These are phyloP conservation scores for Cadophora malorum DNA, from an alignment of 2,329 filamentous ascomycete species.

Conservation along the genomic window DNA sequence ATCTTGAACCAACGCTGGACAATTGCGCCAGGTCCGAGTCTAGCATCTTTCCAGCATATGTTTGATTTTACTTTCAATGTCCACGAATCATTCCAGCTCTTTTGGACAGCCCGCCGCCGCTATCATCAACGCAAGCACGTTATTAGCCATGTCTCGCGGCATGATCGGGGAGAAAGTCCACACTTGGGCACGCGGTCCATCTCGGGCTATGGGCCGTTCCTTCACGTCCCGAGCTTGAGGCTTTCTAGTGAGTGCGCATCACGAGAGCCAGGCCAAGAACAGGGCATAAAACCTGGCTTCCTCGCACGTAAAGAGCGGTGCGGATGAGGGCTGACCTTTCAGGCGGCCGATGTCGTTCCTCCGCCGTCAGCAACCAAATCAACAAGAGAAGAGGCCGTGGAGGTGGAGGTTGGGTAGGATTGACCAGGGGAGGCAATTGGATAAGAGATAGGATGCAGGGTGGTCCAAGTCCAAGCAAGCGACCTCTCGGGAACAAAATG, in stretches of 20 bases:
- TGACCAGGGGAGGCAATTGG: conserved; percentile 32
- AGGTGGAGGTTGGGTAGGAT: conserved; percentile 35
- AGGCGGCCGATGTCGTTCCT: conserved; percentile 29
- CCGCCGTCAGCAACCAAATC: conserved; percentile 27
- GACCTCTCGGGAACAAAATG: conserved; percentile 17
- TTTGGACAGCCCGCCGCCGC: conserved; percentile 2
- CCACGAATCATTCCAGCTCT: conserved; percentile 8
- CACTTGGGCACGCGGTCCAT: conserved; percentile 29
- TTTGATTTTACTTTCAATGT: conserved; percentile 5
- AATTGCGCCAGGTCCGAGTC: neutral
- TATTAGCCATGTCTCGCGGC: conserved; percentile 34
- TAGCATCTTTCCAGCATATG: conserved; percentile 16
- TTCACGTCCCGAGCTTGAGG: conserved; percentile 19
- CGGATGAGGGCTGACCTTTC: neutral
- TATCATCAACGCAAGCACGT: conserved; percentile 25
- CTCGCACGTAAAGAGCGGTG: conserved; percentile 1
- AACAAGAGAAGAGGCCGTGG: conserved; percentile 18
- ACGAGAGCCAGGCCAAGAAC: conserved; percentile 21
- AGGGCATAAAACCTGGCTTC: conserved; percentile 20
- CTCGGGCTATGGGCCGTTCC: conserved; percentile 28
- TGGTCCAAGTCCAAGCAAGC: conserved; percentile 29
- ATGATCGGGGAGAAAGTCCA: conserved; percentile 26
- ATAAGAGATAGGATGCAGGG: conserved; percentile 27
- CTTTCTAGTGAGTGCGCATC: conserved; percentile 4
- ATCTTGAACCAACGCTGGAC: conserved; percentile 12